Conservation (phyloP, 2,329 filamentous ascomycete genomes). For the Botrytis paeoniae region DNA sequence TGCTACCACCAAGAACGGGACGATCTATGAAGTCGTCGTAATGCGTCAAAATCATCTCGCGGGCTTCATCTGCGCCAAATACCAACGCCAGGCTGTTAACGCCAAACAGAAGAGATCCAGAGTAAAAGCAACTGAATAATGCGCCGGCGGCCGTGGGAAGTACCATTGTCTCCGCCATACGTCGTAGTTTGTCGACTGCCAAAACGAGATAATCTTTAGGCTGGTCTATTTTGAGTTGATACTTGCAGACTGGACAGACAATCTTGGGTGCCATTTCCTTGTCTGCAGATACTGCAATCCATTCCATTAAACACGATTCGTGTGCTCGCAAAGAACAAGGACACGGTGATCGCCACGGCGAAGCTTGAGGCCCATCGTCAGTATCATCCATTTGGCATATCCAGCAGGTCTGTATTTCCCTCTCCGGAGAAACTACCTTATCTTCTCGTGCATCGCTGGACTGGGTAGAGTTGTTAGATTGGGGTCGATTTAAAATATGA, state of each 20-base stretch:
- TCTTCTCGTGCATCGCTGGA: background rate
- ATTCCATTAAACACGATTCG: conserved; percentile 83
- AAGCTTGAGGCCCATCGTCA: conserved; percentile 45
- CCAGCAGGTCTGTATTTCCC: conserved; percentile 51
- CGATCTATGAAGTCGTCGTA: conserved; percentile 8
- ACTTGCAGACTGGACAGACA: conserved; percentile 86
- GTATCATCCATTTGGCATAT: conserved; percentile 60
- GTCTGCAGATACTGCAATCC: conserved; percentile 61
- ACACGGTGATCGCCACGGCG: conserved; percentile 80
- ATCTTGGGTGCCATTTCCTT: conserved; percentile 76
- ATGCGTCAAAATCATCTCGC: conserved; percentile 21
- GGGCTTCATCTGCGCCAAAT: conserved; percentile 61
- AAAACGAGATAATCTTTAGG: conserved; percentile 68
- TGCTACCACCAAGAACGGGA: background rate
- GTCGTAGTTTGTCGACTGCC: conserved; percentile 27
- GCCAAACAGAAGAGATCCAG: conserved; percentile 55
- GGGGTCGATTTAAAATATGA: conserved; percentile 14
- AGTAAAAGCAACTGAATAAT: conserved; percentile 45
- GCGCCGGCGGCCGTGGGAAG: conserved; percentile 35
- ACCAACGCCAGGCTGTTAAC: conserved; percentile 62
- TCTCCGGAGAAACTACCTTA: background rate
- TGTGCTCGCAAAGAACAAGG: conserved; percentile 88
- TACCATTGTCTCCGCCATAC: conserved; percentile 27
- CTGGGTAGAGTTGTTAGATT: background rate
- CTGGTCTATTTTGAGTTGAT: conserved; percentile 71